Evolutionary conservation across 2,329 filamentous ascomycete genomes (phyloP).

Genomic region (Pseudocercospora macadamiae): DNA sequence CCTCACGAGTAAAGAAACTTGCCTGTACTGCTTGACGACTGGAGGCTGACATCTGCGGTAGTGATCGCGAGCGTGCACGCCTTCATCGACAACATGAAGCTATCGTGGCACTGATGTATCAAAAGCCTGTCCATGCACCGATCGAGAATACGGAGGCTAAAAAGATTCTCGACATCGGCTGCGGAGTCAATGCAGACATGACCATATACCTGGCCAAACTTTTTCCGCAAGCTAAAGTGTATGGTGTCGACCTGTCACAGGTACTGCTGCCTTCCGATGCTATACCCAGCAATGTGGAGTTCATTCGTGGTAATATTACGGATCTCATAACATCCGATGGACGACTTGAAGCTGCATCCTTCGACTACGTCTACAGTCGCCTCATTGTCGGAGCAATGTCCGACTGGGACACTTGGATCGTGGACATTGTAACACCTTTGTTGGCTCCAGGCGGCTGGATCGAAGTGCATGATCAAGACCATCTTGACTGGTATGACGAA

Average conservation of each 20-base stretch:
- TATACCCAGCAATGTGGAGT: slow-evolving; percentile 11
- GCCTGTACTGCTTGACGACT: too few relatives aligned
- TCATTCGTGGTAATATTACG: slow-evolving; percentile 16
- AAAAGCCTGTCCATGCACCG: slow-evolving; percentile 11
- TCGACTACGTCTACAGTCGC: slow-evolving; percentile 18
- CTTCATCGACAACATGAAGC: slow-evolving; percentile 18
- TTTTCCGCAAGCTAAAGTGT: slow-evolving; percentile 15
- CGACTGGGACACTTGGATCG: slow-evolving; percentile 15
- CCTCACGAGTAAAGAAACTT: slow-evolving; percentile 46
- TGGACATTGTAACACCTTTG: background rate
- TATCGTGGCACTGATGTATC: slow-evolving; percentile 11
- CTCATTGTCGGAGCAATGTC: slow-evolving; percentile 12
- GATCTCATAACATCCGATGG: slow-evolving; percentile 11
- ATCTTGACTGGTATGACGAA: slow-evolving; percentile 6
- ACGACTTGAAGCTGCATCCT: slow-evolving; percentile 3
- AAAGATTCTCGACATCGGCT: slow-evolving; percentile 40
- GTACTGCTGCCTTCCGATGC: background rate
- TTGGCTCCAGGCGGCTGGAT: slow-evolving; percentile 12
- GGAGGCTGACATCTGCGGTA: background rate
- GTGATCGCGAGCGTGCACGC: slow-evolving; percentile 9
- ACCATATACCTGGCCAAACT: slow-evolving; percentile 25
- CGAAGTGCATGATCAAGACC: slow-evolving; percentile 16
- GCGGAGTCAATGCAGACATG: slow-evolving; percentile 42
- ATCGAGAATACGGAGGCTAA: background rate
- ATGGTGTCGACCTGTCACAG: slow-evolving; percentile 16